Base-by-base conservation (phyloP, 441 rosid species). In the Croton setiger region DNA sequence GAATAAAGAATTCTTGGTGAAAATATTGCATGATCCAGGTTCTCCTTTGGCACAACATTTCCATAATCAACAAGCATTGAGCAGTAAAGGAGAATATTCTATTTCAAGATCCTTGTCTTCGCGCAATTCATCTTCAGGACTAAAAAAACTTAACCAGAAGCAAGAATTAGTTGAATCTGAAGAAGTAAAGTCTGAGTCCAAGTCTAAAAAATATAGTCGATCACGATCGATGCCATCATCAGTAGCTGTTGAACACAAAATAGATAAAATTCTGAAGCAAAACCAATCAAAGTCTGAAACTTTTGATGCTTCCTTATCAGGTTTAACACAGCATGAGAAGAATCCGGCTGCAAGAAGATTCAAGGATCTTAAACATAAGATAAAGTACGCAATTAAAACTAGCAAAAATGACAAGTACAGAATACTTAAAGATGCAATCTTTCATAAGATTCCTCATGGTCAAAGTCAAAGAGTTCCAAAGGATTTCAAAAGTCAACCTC, bases 341-440 rank as follows among this genome's bases (percentile, higher is more conserved):
- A 86, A 81, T 66, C 84, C 80, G 69, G 78, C 71, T 8, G 89
- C 72, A 5, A 81, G 76, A 55, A 87, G 82, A 63, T 85, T 91
- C 76, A 88, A 81, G 82, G 84, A 86, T 67, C 84, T 91, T 39
- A 86, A 77, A 57, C 84, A 86, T 72, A 91, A 89, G 79, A 80
- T 91, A 66, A 85, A 70, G 53, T 85, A 85, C 56, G 92, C 80
- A 13, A 83, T 88, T 17, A 77, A 73, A 31, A 83, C 83, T 76
- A 80, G 82, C 77, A 80, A 81, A 76, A 80, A 80, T 17, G 96
- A 93, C 79, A 85, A 81, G 73, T 86, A 75, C 11, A 75, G 97
- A 68, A 88, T 92, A 41, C 73, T 91, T 39, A 88, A 84, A 94
- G 97, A 94, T 69, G 97, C 89, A 17, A 75, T 92, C 48, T 86